Conservation (phyloP, 2,329 filamentous ascomycete genomes). For the Aspergillus alliaceus region DNA sequence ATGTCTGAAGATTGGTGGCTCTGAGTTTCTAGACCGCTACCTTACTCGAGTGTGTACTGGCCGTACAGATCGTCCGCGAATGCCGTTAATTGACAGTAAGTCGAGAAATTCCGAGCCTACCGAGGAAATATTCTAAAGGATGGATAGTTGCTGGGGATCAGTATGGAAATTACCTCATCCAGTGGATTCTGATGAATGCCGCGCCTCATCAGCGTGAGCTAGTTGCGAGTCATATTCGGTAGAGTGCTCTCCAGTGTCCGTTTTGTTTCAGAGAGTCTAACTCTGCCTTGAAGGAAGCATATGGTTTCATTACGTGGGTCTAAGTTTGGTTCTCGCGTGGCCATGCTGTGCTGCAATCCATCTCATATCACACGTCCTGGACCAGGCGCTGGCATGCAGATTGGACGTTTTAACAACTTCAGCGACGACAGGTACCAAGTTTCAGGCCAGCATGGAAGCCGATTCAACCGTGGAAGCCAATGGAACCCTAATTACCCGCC, state of each 20-base stretch:
- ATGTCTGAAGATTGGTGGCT: conserved; percentile 92
- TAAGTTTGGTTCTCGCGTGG: conserved; percentile 96
- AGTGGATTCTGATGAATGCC: conserved; percentile 92
- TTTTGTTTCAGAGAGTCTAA: not conserved
- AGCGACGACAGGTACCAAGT: conserved; percentile 37
- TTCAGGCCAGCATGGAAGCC: conserved; percentile 40
- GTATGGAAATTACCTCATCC: conserved; percentile 97
- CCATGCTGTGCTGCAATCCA: conserved; percentile 98
- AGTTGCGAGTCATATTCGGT: conserved; percentile 87
- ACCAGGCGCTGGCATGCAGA: conserved; percentile 70
- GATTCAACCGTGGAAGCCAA: conserved; percentile 37
- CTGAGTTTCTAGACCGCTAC: conserved; percentile 88
- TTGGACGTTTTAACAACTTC: conserved; percentile 59
- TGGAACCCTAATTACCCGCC: conserved; percentile 39
- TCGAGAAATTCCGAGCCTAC: conserved; percentile 13
- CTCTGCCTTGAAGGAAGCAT: conserved; percentile 64
- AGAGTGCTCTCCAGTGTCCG: conserved; percentile 8
- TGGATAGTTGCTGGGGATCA: conserved; percentile 81
- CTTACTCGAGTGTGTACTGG: conserved; percentile 92
- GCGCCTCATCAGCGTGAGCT: conserved; percentile 85
- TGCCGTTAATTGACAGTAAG: conserved; percentile 89
- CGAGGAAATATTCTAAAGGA: conserved; percentile 8
- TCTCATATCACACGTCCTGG: conserved; percentile 85
- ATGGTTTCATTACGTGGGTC: conserved; percentile 98
- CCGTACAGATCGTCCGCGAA: conserved; percentile 84